Evolutionary conservation across 2,329 filamentous ascomycete species (phyloP).

Genomic region (Dactylellina parvicollis): DNA sequence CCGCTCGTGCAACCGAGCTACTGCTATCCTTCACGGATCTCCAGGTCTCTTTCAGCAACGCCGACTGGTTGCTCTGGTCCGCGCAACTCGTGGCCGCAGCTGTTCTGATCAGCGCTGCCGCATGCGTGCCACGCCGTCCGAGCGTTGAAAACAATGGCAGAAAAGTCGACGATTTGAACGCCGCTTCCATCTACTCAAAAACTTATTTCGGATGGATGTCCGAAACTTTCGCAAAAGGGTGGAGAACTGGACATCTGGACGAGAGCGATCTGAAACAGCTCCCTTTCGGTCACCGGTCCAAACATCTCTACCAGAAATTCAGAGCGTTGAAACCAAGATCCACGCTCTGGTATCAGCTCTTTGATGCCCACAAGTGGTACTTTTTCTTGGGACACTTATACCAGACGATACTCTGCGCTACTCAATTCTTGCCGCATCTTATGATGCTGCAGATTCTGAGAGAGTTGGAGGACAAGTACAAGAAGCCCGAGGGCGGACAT

Average conservation of each 20-base stretch:
- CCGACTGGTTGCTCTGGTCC: conserved; percentile 51
- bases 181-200: conserved; percentile 26
- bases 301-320: conserved; percentile 32
- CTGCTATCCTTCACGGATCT: conserved; percentile 42
- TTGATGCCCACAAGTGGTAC: conserved; percentile 55
- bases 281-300: conserved; percentile 17
- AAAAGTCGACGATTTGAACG: conserved; percentile 41
- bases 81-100: conserved; percentile 50
- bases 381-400: conserved; percentile 55
- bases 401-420: conserved; percentile 46
- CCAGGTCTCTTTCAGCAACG: conserved; percentile 38
- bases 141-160: conserved; percentile 45
- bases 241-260: conserved; percentile 49
- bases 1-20: conserved; percentile 58
- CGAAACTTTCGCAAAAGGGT: conserved; percentile 36
- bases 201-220: conserved; percentile 30
- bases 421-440: conserved; percentile 76
- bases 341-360: conserved; percentile 38
- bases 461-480: conserved; percentile 69
- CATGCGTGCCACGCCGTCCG: conserved; percentile 39
- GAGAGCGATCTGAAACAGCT: conserved; percentile 44
- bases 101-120: conserved; percentile 49
- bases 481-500: conserved; percentile 64
- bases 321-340: conserved; percentile 14
- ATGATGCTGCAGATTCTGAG: conserved; percentile 73